Evolutionary conservation across 176 grass and related monocot genomes (phyloP), one percentile per base, ranked within the genome.

Genomic region (Tillandsia leiboldiana): DNA sequence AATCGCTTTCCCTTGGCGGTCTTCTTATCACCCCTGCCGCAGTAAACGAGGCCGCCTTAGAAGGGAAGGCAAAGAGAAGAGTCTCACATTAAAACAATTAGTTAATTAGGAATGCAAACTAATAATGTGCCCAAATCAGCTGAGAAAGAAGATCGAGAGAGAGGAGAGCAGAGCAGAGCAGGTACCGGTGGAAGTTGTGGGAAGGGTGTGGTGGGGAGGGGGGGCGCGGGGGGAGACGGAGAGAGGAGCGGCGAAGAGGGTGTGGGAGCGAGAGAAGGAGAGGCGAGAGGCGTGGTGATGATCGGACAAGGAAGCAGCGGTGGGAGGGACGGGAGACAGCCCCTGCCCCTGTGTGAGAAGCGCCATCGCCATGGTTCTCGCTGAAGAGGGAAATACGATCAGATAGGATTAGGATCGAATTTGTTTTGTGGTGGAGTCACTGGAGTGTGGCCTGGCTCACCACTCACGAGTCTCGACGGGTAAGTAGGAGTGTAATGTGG

Each of bases 21-120:
- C 70, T 87, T 91, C 62, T 79, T 87, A 61, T 91, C 89, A 2
- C 89, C 89, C 83, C 89, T 85, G 53, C 89, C 89, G 22, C 89
- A 88, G 70, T 85, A 85, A n/a, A 91, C 85, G 33, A 42, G 33
- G 33, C 33, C 33, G 33, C 33, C 33, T 42, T 42, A 5, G 7
- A 33, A 33, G 29, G 29, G 87, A 54, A n/a, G 23, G 22, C 66
- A 10, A 57, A 82, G 67, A 69, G 12, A 47, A 65, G 70, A 26
- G 61, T 63, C 14, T 22, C 58, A 66, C 26, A 66, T 23, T 20
- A 22, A 28, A 13, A 26, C n/a, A 14, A 27, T 23, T 10, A 7
- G 14, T 66, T 48, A 71, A 49, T 73, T 26, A 13, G 65, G 51
- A 56, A 20, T 20, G 2, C 9, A 26, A 72, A 26, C 13, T 49